These are phyloP conservation scores for Syzygium aqueum DNA, from an alignment of 345 rosid genomes.

Conservation along the genomic window DNA sequence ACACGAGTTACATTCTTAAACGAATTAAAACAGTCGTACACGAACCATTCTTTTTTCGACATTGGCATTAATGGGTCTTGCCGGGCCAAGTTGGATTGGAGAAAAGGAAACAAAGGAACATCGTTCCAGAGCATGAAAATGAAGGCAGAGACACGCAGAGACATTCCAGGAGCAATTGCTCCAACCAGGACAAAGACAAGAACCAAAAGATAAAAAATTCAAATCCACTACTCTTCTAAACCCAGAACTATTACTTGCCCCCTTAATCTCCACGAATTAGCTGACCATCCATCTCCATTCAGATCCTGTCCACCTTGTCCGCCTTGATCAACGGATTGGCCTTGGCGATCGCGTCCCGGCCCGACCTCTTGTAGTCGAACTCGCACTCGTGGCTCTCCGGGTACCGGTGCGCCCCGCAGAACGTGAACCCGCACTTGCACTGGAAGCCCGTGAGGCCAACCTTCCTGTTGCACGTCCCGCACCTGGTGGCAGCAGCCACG, in stretches of 20 bases:
- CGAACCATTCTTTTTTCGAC: neutral
- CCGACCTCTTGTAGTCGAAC: slow-evolving; percentile 70
- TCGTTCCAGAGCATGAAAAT: neutral
- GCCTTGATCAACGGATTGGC: slow-evolving; percentile 76
- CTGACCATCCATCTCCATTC: slow-evolving; percentile 1
- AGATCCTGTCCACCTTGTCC: slow-evolving; percentile 64
- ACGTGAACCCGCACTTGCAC: slow-evolving; percentile 74
- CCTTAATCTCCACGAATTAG: neutral
- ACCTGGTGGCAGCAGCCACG: slow-evolving; percentile 24
- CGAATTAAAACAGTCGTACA: neutral
- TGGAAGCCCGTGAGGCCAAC: slow-evolving; percentile 73
- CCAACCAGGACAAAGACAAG: neutral
- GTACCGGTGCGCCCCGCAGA: slow-evolving; percentile 75
- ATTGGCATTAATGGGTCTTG: neutral
- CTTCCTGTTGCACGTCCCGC: slow-evolving; percentile 68
- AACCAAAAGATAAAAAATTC: neutral
- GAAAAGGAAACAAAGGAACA: neutral
- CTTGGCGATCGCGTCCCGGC: slow-evolving; percentile 58
- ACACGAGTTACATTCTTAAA: neutral
- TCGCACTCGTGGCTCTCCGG: slow-evolving; percentile 66
- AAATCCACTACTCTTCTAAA: neutral
- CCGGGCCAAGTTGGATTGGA: neutral
- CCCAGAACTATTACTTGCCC: neutral
- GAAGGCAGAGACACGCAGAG: neutral
- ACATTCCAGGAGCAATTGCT: neutral